Conservation (phyloP, 768 basidiomycete genomes). For the Porphyrellus cyaneotinctus region DNA sequence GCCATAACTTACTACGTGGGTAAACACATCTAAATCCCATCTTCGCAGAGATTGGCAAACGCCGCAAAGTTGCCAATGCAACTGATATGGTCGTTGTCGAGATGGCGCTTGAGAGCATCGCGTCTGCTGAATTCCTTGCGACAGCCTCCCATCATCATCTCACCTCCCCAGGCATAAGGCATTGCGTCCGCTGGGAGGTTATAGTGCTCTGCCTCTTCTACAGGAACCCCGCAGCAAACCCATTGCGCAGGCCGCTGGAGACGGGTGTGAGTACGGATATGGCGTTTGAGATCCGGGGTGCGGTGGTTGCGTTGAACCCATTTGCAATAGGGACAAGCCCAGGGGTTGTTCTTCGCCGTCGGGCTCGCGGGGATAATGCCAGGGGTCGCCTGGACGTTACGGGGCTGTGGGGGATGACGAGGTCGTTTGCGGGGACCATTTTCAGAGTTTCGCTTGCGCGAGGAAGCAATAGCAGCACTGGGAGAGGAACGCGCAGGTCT, state of each 20-base stretch:
- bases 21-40: slow-evolving; percentile 16
- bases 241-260: slow-evolving; percentile 33
- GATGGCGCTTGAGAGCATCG: slow-evolving; percentile 40
- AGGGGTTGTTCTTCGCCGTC: slow-evolving; percentile 30
- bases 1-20: slow-evolving; percentile 4
- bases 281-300: slow-evolving; percentile 56
- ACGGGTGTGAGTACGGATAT: slow-evolving; percentile 50
- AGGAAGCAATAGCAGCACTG: not conserved
- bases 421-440: slow-evolving; percentile 18
- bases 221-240: slow-evolving; percentile 36
- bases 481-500: slow-evolving; percentile 14
- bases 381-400: slow-evolving; percentile 41
- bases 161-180: slow-evolving; percentile 27
- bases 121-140: slow-evolving; percentile 36
- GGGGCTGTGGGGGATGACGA: slow-evolving; percentile 38
- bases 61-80: slow-evolving; percentile 32
- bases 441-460: slow-evolving; percentile 8
- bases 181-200: slow-evolving; percentile 19
- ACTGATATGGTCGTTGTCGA: slow-evolving; percentile 33
- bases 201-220: slow-evolving; percentile 23
- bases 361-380: slow-evolving; percentile 18
- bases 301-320: slow-evolving; percentile 49
- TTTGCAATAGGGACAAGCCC: slow-evolving; percentile 45
- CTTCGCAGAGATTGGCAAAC: slow-evolving; percentile 27
- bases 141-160: slow-evolving; percentile 36